Conservation (phyloP, 176 grass and related monocot species). For the Oryza longistaminata region DNA sequence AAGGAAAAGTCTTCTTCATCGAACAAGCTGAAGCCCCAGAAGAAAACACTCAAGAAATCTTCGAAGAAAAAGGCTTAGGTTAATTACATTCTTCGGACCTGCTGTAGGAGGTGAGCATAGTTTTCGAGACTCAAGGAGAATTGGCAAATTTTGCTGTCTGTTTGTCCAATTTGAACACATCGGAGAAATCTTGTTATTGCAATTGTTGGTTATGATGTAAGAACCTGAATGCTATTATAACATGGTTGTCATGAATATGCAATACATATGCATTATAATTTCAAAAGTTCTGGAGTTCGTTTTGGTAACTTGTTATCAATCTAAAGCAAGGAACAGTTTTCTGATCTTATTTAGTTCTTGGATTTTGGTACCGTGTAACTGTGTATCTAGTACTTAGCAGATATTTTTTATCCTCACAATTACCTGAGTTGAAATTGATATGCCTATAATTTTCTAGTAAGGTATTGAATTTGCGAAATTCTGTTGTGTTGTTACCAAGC, state of each 20-base stretch:
- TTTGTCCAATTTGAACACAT: slow-evolving; percentile 32
- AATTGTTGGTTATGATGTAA: slow-evolving; percentile 24
- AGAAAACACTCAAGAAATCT: slow-evolving; percentile 67
- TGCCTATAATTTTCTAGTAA: neutral
- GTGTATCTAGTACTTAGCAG: neutral
- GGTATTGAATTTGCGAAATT: neutral
- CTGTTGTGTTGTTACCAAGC: neutral
- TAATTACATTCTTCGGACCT: slow-evolving; percentile 1
- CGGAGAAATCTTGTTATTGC: slow-evolving; percentile 34
- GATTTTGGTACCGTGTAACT: neutral
- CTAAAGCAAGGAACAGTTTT: neutral
- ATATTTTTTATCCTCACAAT: neutral
- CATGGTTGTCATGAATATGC: neutral
- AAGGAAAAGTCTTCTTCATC: slow-evolving; percentile 37
- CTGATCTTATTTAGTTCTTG: neutral
- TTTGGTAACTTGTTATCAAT: neutral
- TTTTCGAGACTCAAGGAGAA: slow-evolving; percentile 18
- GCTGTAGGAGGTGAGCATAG: slow-evolving; percentile 2
- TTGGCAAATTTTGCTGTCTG: neutral
- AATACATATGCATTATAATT: neutral
- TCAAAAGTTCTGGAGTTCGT: neutral
- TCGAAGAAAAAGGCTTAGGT: slow-evolving; percentile 60
- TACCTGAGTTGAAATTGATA: neutral
- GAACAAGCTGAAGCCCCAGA: slow-evolving; percentile 61
- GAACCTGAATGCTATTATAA: slow-evolving; percentile 22